A percentile compares a stretch with the other conserved stretches of the same genome.
phyloP scores from a whole-genome alignment of 768 basidiomycete species.

The Mycena epipterygia region DNA sequence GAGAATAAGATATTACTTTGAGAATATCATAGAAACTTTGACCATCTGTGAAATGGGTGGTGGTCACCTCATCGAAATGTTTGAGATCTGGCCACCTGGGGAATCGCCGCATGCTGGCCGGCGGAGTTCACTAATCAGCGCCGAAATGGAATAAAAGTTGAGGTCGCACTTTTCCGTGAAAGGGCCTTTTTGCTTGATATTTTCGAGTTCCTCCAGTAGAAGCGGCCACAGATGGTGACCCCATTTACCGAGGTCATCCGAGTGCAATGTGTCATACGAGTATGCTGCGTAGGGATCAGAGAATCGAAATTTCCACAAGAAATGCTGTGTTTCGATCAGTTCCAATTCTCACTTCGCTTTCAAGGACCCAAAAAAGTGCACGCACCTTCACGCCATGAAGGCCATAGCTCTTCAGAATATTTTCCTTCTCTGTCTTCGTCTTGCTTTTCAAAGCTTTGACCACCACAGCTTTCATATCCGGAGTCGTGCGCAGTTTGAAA shows the following conservation, averaged over 20 bases:
- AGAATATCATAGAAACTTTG: slow-evolving; percentile 45
- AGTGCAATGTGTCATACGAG: too few species aligned
- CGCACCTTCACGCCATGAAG: slow-evolving; percentile 40
- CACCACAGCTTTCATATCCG: slow-evolving; percentile 37
- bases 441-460: slow-evolving; percentile 21
- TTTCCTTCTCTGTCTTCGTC: slow-evolving; percentile 32
- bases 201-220: slow-evolving; percentile 37
- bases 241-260: slow-evolving; percentile 43
- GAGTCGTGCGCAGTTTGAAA: slow-evolving; percentile 34
- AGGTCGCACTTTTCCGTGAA: slow-evolving; percentile 39
- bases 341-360: not conserved
- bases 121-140: not conserved
- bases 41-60: slow-evolving; percentile 45
- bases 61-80: slow-evolving; percentile 46
- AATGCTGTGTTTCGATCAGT: slow-evolving; percentile 41
- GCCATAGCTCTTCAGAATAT: slow-evolving; percentile 38
- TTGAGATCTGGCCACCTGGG: slow-evolving; percentile 47
- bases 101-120: slow-evolving; percentile 43
- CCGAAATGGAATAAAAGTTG: slow-evolving; percentile 6
- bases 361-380: not conserved
- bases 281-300: slow-evolving; percentile 41
- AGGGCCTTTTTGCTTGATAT: slow-evolving; percentile 23
- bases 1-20: slow-evolving; percentile 33
- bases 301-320: slow-evolving; percentile 43
- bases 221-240: slow-evolving; percentile 42